Conservation (phyloP, 371 early-diverging fungal species). For the Mortierella sp. region DNA sequence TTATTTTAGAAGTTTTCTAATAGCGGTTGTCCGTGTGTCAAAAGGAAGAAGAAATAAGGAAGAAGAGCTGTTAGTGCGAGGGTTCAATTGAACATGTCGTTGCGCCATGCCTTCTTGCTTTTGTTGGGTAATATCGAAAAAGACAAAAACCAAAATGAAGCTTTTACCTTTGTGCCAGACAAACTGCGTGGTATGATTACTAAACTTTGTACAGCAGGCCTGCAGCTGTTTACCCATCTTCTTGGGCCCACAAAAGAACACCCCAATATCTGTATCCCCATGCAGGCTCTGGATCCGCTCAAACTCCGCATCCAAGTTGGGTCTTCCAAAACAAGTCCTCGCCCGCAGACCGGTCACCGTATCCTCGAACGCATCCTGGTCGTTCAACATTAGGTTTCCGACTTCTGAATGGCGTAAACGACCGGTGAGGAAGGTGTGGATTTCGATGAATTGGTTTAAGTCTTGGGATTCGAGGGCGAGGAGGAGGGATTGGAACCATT, state of each 20-base stretch:
- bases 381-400: constrained; percentile 64
- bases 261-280: constrained; percentile 65
- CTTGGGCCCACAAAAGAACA: constrained; percentile 73
- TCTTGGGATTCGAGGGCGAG: constrained; percentile 75
- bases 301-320: constrained; percentile 67
- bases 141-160: not conserved
- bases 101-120: not conserved
- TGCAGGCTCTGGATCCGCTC: constrained; percentile 59
- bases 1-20: constrained; percentile 24
- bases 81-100: not conserved
- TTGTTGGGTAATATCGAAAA: not conserved
- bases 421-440: constrained; percentile 81
- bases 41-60: not conserved
- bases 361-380: constrained; percentile 63
- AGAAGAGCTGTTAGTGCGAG: not conserved
- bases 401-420: constrained; percentile 62
- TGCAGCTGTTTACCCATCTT: constrained; percentile 59
- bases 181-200: constrained; percentile 26
- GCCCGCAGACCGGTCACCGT: constrained; percentile 68
- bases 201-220: constrained; percentile 51
- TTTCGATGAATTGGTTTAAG: constrained; percentile 74
- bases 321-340: constrained; percentile 70
- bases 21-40: not conserved
- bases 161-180: constrained; percentile 41
- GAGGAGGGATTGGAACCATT: constrained; percentile 84